These are phyloP conservation scores for Cryptococcus sp. DNA, from an alignment of 1,284 basidiomycete genomes.

Conservation along the genomic window DNA sequence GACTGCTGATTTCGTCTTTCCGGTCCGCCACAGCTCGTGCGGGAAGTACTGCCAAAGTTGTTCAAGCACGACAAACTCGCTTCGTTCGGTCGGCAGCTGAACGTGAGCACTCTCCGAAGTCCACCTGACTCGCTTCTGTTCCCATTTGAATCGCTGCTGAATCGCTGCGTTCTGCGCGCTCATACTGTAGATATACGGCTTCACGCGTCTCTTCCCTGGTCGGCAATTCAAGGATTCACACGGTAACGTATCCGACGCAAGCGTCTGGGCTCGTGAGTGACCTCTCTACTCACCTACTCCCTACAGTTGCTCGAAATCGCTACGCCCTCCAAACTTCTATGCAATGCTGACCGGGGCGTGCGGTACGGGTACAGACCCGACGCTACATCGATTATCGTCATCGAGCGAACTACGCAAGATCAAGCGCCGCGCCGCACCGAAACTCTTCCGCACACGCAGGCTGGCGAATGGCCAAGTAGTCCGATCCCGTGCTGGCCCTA, in stretches of 20 bases:
- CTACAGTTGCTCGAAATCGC: not conserved
- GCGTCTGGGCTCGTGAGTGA: conserved; percentile 47
- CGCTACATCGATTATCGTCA: conserved; percentile 40
- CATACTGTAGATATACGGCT: conserved; percentile 44
- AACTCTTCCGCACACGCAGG: conserved; percentile 43
- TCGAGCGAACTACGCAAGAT: conserved; percentile 30
- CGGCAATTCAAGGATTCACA: conserved; percentile 46
- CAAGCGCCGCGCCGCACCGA: conserved; percentile 48
- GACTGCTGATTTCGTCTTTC: not conserved
- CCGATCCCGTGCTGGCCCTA: conserved; percentile 37
- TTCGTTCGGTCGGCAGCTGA: conserved; percentile 47
- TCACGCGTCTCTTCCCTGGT: conserved; percentile 43
- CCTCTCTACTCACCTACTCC: not conserved
- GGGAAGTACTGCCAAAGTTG: conserved; percentile 41
- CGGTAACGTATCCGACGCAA: conserved; percentile 45
- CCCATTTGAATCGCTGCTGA: not conserved
- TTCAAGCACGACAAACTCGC: conserved; percentile 50
- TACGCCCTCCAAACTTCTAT: not conserved
- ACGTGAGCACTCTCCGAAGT: conserved; percentile 16
- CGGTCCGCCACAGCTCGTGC: conserved; percentile 28
- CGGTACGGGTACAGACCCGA: conserved; percentile 31
- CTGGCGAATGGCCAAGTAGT: conserved; percentile 44
- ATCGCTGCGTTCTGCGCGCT: not conserved
- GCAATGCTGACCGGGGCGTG: not conserved
- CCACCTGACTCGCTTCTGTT: not conserved